These are phyloP conservation scores for Suillus americanus DNA, from an alignment of 768 basidiomycete species.

Conservation along the genomic window DNA sequence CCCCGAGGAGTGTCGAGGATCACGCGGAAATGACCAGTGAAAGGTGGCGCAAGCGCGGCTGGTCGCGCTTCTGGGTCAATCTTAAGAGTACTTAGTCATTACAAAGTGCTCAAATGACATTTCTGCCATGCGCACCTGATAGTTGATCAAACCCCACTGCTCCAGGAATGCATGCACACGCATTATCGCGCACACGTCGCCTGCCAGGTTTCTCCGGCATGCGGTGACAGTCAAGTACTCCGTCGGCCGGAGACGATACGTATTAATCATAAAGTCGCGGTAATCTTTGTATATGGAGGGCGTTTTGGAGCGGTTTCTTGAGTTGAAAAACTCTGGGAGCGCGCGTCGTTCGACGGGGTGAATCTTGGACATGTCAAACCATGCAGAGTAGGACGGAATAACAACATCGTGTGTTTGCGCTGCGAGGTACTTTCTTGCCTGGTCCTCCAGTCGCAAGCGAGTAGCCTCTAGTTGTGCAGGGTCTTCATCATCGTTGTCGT, in stretches of 20 bases:
- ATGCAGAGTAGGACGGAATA: conserved; percentile 95
- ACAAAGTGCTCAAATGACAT: neutral
- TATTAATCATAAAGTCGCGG: conserved; percentile 99
- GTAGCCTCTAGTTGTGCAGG: conserved; percentile 81
- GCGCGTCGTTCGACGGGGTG: conserved; percentile 90
- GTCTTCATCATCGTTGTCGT: conserved; percentile 85
- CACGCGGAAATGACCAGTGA: conserved; percentile 98
- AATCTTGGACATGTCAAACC: conserved; percentile 96
- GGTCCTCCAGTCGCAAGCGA: conserved; percentile 76
- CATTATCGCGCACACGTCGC: conserved; percentile 98
- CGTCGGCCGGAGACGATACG: conserved; percentile 88
- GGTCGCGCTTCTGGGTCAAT: conserved; percentile 97
- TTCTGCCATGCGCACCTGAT: conserved; percentile 65
- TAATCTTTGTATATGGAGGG: conserved; percentile 99
- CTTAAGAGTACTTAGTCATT: conserved; percentile 40
- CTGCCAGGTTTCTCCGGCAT: conserved; percentile 92
- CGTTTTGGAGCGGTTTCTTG: conserved; percentile 91
- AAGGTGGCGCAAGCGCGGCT: conserved; percentile 91
- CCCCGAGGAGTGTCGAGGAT: conserved; percentile 96
- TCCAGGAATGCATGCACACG: conserved; percentile 98
- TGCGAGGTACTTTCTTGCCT: conserved; percentile 91
- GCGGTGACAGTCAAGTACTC: conserved; percentile 99
- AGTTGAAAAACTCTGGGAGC: conserved; percentile 98
- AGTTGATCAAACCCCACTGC: conserved; percentile 99
- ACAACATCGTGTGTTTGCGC: conserved; percentile 97